Evolutionary conservation across 441 rosid species (phyloP).

Genomic region (Rhodomyrtus psidioides): DNA sequence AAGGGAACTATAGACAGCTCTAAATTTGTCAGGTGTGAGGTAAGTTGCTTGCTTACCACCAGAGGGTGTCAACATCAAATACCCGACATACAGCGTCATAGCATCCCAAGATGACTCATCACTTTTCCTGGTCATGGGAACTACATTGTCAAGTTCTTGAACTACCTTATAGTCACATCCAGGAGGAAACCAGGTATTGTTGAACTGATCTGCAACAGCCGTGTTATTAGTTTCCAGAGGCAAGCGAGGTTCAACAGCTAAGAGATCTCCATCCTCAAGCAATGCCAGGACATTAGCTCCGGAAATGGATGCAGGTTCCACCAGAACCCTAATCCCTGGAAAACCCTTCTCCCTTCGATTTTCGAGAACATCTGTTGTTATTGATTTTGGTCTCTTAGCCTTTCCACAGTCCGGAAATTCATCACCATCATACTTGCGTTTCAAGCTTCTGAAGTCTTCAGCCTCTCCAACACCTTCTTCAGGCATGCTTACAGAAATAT

Average conservation of each 20-base stretch:
- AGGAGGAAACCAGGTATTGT: slow-evolving; percentile 17
- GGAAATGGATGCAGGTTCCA: slow-evolving; percentile 38
- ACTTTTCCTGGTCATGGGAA: slow-evolving; percentile 20
- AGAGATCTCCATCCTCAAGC: slow-evolving; percentile 36
- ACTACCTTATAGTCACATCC: slow-evolving; percentile 28
- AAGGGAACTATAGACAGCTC: slow-evolving; percentile 45
- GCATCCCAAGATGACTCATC: slow-evolving; percentile 65
- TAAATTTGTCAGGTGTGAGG: slow-evolving; percentile 42
- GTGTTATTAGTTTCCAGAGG: slow-evolving; percentile 17
- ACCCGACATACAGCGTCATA: slow-evolving; percentile 51
- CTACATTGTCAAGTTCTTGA: slow-evolving; percentile 20
- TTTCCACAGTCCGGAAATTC: slow-evolving; percentile 41
- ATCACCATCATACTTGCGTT: slow-evolving; percentile 56
- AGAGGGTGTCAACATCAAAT: slow-evolving; percentile 29
- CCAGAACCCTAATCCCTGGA: slow-evolving; percentile 69
- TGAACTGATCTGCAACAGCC: slow-evolving; percentile 13
- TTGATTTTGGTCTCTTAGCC: slow-evolving; percentile 56
- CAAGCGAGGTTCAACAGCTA: slow-evolving; percentile 5
- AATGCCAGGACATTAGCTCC: slow-evolving; percentile 36
- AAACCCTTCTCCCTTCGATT: slow-evolving; percentile 93
- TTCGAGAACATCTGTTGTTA: slow-evolving; percentile 61
- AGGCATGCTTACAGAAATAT: slow-evolving; percentile 60
- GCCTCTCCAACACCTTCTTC: slow-evolving; percentile 94
- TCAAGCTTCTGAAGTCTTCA: slow-evolving; percentile 70
- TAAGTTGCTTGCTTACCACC: slow-evolving; percentile 21